phyloP scores from a whole-genome alignment of 2,329 filamentous ascomycete species.

The Fusarium hostae region DNA sequence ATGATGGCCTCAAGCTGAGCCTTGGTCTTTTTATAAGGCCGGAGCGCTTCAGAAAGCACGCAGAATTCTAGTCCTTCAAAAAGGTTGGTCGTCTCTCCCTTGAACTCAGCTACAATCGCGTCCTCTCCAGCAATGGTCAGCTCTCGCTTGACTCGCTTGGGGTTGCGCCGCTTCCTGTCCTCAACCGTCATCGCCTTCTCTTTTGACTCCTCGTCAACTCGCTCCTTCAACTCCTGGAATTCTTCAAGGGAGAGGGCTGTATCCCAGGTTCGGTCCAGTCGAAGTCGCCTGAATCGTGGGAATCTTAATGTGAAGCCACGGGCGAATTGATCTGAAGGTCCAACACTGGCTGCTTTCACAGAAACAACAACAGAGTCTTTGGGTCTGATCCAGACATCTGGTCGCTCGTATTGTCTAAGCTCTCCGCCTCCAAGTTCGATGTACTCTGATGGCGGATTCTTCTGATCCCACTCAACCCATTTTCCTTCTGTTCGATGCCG shows the following conservation, averaged over 20 bases:
- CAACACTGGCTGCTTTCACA: conserved; percentile 87
- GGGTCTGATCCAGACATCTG: conserved; percentile 93
- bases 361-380: conserved; percentile 87
- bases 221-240: conserved; percentile 76
- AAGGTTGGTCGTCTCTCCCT: conserved; percentile 68
- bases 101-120: conserved; percentile 55
- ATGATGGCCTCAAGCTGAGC: conserved; percentile 81
- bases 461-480: conserved; percentile 86
- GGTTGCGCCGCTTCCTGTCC: conserved; percentile 65
- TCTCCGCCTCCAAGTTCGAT: conserved; percentile 86
- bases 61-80: conserved; percentile 85
- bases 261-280: conserved; percentile 87
- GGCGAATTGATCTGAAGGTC: conserved; percentile 80
- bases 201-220: conserved; percentile 75
- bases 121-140: conserved; percentile 78
- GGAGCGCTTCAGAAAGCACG: conserved; percentile 79
- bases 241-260: conserved; percentile 81
- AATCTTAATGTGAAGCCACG: conserved; percentile 85
- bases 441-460: conserved; percentile 78
- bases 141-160: conserved; percentile 75
- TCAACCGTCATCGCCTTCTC: conserved; percentile 84
- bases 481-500: conserved; percentile 88
- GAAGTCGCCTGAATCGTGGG: conserved; percentile 84
- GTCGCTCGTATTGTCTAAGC: conserved; percentile 75
- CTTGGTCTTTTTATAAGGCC: conserved; percentile 79